A percentile compares a stretch with the other conserved stretches of the same genome.
These are phyloP conservation scores for Calonectria hawksworthii DNA, from an alignment of 2,329 filamentous ascomycete genomes.

Conservation along the genomic window DNA sequence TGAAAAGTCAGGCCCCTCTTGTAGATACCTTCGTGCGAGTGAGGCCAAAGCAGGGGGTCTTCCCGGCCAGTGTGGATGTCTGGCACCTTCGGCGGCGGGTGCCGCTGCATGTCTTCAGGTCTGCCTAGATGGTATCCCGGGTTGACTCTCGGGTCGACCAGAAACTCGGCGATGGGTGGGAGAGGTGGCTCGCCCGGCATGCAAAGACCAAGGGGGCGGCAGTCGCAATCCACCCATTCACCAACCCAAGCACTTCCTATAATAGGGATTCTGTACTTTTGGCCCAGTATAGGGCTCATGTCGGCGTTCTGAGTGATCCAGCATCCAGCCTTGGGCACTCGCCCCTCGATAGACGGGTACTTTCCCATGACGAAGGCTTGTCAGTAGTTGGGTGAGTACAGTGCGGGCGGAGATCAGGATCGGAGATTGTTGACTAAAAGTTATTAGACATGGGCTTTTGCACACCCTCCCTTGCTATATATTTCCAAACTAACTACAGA, in stretches of 20 bases:
- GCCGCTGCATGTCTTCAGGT: background rate
- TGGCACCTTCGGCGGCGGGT: background rate
- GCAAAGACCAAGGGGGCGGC: background rate
- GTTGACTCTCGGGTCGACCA: slow-evolving; percentile 6
- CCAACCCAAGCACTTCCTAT: background rate
- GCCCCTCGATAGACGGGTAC: background rate
- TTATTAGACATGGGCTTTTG: background rate
- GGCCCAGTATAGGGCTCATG: background rate
- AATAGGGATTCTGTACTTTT: background rate
- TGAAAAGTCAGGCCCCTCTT: background rate
- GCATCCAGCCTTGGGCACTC: background rate
- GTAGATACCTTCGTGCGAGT: background rate
- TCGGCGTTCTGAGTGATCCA: background rate
- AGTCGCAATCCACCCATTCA: slow-evolving; percentile 13
- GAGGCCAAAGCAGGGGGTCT: background rate
- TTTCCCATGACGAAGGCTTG: background rate
- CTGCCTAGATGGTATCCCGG: background rate
- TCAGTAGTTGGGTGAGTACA: background rate
- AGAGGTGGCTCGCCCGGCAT: slow-evolving; percentile 15
- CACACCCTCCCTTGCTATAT: background rate
- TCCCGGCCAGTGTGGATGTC: background rate
- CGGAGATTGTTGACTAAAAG: background rate
- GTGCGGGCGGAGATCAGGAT: background rate
- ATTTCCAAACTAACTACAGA: background rate
- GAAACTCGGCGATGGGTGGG: slow-evolving; percentile 13